Base-by-base conservation (phyloP, 306 rosid genomes). In the Cucumis melo region DNA sequence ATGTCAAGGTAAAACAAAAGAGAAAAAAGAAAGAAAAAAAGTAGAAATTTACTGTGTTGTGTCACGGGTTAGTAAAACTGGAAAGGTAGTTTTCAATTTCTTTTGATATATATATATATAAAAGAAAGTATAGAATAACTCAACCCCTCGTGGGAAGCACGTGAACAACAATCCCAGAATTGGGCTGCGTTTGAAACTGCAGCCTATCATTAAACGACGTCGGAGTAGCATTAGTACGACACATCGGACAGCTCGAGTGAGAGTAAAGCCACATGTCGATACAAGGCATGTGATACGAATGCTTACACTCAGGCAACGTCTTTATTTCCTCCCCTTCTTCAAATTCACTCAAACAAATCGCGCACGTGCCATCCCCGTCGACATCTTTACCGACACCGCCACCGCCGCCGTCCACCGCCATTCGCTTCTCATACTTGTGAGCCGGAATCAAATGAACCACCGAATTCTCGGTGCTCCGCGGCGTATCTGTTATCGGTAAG, bases 231-330 rank as follows among this genome's bases (percentile, higher is more conserved):
- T 44, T 66, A 57, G 89, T 82, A 0, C 91, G 87, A 48, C 93
- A 92, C 6, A 88, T 46, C 1, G 91, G 97, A 50, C 96, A 92
- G 66, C 78, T 88, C 3, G 81, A 65, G 41, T 88, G 91, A 0
- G 82, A 88, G 62, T 46, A n/a, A 5, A 92, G 90, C 96, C 97
- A 92, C 88, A 39, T 77, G 38, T 92, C 97, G 5, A 92, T 88
- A 79, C 93, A 92, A 1, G 84, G 9, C 0, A 78, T 85, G 21
- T 92, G 97, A 62, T 88, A 92, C 13, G 86, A 79, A 86, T 92
- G 97, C 82, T 64, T 19, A 76, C 96, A 88, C 48, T 84, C 91
- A 0, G 93, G 90, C 86, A 92, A 50, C 5, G 83, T 83, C 19
- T 86, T 81, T 73, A 90, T 34, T 41, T 86, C 90, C 10, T 89